These are phyloP conservation scores for Phoma herbarum DNA, from an alignment of 2,329 filamentous ascomycete species.

Conservation along the genomic window DNA sequence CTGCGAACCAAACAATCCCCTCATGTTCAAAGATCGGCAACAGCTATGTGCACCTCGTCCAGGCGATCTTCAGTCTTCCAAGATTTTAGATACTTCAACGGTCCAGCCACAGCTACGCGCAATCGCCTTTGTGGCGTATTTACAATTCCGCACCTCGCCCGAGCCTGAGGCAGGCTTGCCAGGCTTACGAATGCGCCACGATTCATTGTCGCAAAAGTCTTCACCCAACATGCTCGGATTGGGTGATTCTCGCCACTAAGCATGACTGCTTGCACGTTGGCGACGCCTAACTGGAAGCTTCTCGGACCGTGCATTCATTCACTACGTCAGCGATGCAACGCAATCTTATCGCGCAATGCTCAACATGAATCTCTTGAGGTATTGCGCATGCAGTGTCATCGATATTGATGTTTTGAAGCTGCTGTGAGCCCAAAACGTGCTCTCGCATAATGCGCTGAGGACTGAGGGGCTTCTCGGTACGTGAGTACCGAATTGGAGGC, in stretches of 20 bases:
- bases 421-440: not conserved
- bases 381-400: not conserved
- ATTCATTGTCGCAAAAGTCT: conserved; percentile 3
- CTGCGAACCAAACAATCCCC: not conserved
- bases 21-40: conserved; percentile 2
- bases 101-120: conserved; percentile 3
- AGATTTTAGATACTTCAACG: not conserved
- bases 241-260: conserved; percentile 27
- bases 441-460: not conserved
- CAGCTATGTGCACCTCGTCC: conserved; percentile 3
- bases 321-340: conserved; percentile 24
- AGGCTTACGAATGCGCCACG: conserved; percentile 4
- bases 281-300: conserved; percentile 2
- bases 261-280: conserved; percentile 16
- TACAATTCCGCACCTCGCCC: not conserved
- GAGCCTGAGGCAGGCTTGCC: not conserved
- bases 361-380: not conserved
- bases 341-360: conserved; percentile 21
- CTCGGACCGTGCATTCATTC: conserved; percentile 16
- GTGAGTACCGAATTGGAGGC: conserved; percentile 27
- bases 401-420: not conserved
- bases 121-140: conserved; percentile 8
- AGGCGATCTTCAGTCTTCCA: conserved; percentile 1
- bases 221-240: conserved; percentile 11
- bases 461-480: conserved; percentile 1